Evolutionary conservation across 139 green algal genomes (phyloP).

Genomic region (Nannochloris sp.): DNA sequence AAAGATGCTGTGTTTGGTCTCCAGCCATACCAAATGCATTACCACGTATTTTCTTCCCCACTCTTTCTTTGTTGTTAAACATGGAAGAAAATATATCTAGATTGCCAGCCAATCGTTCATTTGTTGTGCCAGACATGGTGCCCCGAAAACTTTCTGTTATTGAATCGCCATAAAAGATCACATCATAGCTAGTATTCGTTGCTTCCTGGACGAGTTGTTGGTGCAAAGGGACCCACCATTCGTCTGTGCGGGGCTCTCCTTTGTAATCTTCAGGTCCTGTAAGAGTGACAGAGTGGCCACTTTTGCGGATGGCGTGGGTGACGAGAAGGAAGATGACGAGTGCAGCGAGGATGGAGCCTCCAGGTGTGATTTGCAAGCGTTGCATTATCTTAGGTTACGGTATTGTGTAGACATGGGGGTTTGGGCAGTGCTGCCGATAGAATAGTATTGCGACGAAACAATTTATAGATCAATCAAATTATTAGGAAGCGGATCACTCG

Average conservation of each 20-base stretch:
- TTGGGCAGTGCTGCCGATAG: too few species aligned
- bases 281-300: background rate
- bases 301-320: background rate
- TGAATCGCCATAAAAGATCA: conserved; percentile 25
- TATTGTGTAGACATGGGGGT: too few species aligned
- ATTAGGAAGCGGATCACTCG: too few species aligned
- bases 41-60: background rate
- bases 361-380: too few species aligned
- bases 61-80: conserved; percentile 4
- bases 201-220: background rate
- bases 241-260: background rate
- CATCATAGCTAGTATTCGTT: background rate
- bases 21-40: conserved; percentile 21
- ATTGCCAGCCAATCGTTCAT: conserved; percentile 1
- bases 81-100: background rate
- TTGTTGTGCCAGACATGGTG: conserved; percentile 9
- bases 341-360: background rate
- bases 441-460: too few species aligned
- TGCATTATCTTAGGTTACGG: too few species aligned
- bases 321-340: background rate
- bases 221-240: background rate
- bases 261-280: background rate
- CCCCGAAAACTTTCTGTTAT: conserved; percentile 37
- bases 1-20: conserved; percentile 35
- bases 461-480: too few species aligned